Conservation (phyloP, 352 stramenopile genomes). For the Pythium insidiosum region DNA sequence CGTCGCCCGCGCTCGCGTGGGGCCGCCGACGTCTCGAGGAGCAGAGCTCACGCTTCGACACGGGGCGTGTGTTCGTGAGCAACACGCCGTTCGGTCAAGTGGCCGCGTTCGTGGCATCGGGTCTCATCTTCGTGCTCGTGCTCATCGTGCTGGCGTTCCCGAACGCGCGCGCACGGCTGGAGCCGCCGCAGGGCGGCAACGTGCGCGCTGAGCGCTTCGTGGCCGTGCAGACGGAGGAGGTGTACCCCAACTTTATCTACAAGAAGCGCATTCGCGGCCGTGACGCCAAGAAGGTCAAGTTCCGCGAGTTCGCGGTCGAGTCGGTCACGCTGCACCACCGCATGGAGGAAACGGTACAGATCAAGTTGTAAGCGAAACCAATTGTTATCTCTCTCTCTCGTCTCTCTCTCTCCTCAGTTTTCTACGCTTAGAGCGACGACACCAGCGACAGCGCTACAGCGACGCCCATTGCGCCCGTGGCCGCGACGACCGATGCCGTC, state of each 20-base stretch:
- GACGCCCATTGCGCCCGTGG: too few relatives aligned
- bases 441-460: too few relatives aligned
- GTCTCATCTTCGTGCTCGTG: constrained; percentile 28
- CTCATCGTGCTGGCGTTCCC: constrained; percentile 36
- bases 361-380: constrained; percentile 28
- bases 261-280: constrained; percentile 71
- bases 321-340: constrained; percentile 48
- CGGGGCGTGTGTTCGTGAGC: constrained; percentile 36
- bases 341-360: constrained; percentile 65
- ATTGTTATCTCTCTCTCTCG: too few relatives aligned
- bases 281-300: constrained; percentile 61
- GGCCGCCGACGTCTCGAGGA: too few relatives aligned
- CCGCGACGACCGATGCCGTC: too few relatives aligned
- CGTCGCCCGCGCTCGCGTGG: constrained; percentile 1
- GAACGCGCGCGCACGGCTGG: constrained; percentile 48
- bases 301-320: constrained; percentile 62
- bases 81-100: constrained; percentile 52
- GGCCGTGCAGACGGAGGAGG: constrained; percentile 55
- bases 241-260: constrained; percentile 72
- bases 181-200: too few relatives aligned
- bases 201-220: constrained; percentile 64
- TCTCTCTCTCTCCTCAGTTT: too few relatives aligned
- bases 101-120: constrained; percentile 22
- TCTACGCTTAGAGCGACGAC: neutral
- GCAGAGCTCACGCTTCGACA: too few relatives aligned